These are phyloP conservation scores for Solanum chiquidenum DNA, from an alignment of 257 asterid species.

Conservation along the genomic window DNA sequence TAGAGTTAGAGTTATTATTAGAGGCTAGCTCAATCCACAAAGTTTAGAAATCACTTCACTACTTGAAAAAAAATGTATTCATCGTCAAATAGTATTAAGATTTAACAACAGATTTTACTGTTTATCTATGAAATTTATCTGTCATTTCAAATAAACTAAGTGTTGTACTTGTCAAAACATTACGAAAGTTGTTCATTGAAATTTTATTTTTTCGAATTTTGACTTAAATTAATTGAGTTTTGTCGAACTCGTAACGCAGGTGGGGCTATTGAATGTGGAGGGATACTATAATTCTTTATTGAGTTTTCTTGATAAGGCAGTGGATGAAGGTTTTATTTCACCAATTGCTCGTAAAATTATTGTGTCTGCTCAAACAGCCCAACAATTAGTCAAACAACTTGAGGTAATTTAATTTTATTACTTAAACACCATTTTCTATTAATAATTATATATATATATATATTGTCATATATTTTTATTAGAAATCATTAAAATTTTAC, in stretches of 20 bases:
- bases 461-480: too few species aligned
- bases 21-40: too few species aligned
- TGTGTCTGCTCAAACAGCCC: conserved; percentile 81
- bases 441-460: background rate
- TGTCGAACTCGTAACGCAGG: conserved; percentile 25
- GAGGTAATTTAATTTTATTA: conserved; percentile 33
- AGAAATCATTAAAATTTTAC: too few species aligned
- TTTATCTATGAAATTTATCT: too few species aligned
- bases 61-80: too few species aligned
- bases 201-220: background rate
- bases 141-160: too few species aligned
- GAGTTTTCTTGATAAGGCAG: conserved; percentile 63
- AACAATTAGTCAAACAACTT: conserved; percentile 48
- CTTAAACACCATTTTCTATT: background rate
- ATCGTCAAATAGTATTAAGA: too few species aligned
- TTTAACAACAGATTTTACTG: too few species aligned
- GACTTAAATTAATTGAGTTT: background rate
- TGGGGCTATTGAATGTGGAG: conserved; percentile 85
- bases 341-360: conserved; percentile 72
- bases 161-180: too few species aligned
- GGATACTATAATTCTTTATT: conserved; percentile 71
- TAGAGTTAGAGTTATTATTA: background rate
- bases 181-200: too few species aligned
- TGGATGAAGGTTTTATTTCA: conserved; percentile 92
- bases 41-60: too few species aligned